phyloP scores from a whole-genome alignment of 1,139 yeast species.

The Sugiyamaella sp. region DNA sequence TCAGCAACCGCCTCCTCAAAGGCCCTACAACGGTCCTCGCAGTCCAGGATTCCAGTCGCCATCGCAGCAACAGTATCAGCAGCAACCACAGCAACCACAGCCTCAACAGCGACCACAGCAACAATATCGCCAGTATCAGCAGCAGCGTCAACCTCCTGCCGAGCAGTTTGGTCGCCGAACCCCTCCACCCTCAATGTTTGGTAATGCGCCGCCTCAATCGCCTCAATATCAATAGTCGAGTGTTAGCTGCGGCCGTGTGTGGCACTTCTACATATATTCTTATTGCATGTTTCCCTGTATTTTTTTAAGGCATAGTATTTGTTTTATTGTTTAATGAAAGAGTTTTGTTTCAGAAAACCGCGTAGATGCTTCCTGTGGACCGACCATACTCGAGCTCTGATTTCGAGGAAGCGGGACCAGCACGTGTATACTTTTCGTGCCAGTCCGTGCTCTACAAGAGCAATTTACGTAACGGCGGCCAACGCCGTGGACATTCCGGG shows the following conservation, averaged over 20 bases:
- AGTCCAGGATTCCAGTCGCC: constrained; percentile 11
- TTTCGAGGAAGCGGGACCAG: too few species aligned
- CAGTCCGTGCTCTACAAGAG: too few species aligned
- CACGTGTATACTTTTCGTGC: too few species aligned
- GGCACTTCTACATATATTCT: constrained; percentile 4
- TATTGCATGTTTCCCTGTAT: constrained; percentile 12
- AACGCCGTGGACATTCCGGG: too few species aligned
- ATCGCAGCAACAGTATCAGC: constrained; percentile 6
- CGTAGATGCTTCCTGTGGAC: too few species aligned
- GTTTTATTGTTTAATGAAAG: neutral
- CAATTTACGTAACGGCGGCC: too few species aligned
- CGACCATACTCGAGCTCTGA: too few species aligned
- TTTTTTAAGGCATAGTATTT: neutral
- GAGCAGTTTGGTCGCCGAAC: constrained; percentile 17
- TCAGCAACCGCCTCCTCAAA: constrained; percentile 7
- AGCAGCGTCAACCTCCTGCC: constrained; percentile 8
- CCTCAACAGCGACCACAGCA: constrained; percentile 19
- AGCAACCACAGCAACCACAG: constrained; percentile 8
- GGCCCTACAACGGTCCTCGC: constrained; percentile 17
- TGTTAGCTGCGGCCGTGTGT: constrained; percentile 16
- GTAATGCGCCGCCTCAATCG: constrained; percentile 19
- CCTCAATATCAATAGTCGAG: constrained; percentile 14
- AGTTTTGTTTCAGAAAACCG: too few species aligned
- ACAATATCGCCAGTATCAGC: neutral
- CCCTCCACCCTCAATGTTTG: constrained; percentile 24